These are phyloP conservation scores for Hydnum rufescens DNA, from an alignment of 768 basidiomycete genomes.

Conservation along the genomic window DNA sequence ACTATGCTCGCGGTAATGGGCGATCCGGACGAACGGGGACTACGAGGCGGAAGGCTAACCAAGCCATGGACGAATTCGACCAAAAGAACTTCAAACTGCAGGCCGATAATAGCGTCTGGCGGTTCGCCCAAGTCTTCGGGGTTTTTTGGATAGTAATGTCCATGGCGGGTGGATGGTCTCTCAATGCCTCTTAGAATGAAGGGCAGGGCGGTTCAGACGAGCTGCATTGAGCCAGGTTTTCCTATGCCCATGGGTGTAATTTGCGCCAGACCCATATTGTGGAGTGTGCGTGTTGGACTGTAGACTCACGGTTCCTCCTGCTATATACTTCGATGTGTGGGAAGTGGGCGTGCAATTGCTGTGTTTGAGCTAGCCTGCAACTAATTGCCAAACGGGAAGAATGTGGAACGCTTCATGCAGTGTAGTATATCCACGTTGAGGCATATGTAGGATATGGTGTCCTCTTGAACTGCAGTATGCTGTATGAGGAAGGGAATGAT, in stretches of 20 bases:
- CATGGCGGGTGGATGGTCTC: conserved; percentile 4
- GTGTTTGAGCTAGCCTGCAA: not conserved
- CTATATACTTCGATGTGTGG: not conserved
- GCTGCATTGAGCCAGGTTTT: not conserved
- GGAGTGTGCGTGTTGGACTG: not conserved
- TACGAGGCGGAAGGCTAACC: too few relatives aligned
- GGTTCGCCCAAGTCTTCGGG: conserved; percentile 10
- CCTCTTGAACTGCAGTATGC: too few relatives aligned
- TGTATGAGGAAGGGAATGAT: too few relatives aligned
- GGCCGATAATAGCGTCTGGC: conserved; percentile 9
- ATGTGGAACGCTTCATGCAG: too few relatives aligned
- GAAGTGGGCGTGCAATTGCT: not conserved
- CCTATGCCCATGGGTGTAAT: too few relatives aligned
- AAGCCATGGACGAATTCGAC: conserved; percentile 5
- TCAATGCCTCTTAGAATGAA: not conserved
- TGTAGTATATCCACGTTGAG: too few relatives aligned
- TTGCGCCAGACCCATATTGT: not conserved
- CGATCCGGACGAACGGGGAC: too few relatives aligned
- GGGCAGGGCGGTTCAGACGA: not conserved
- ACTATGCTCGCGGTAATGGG: too few relatives aligned
- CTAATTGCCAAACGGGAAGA: not conserved
- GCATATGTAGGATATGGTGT: too few relatives aligned
- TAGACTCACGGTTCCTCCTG: not conserved
- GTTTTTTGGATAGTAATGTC: conserved; percentile 8
- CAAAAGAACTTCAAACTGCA: conserved; percentile 3